A percentile compares a stretch with the other conserved stretches of the same genome.
These are phyloP conservation scores for Agroathelia rolfsii DNA, from an alignment of 1,284 basidiomycete species.

Conservation along the genomic window DNA sequence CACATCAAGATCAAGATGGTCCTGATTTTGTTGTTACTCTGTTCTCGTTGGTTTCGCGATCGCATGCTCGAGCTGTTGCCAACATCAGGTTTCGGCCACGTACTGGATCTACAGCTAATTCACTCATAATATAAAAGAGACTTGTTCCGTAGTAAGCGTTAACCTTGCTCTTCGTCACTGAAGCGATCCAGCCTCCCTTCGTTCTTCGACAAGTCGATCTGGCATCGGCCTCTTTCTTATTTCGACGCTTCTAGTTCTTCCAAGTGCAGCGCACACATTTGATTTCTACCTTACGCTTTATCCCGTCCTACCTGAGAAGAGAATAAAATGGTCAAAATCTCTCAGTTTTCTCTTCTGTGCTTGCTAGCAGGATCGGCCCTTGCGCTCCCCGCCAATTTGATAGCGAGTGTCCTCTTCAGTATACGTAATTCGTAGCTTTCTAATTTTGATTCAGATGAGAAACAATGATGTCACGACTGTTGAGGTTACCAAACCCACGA, in stretches of 20 bases:
- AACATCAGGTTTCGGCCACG: too few species aligned
- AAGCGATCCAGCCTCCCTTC: conserved; percentile 5
- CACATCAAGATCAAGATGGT: too few species aligned
- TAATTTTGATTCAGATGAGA: too few species aligned
- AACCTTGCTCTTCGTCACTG: too few species aligned
- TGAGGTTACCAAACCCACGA: too few species aligned
- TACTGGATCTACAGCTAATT: not conserved
- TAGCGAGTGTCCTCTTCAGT: too few species aligned
- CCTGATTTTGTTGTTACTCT: not conserved
- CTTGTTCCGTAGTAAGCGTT: not conserved
- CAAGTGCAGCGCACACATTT: conserved; percentile 12
- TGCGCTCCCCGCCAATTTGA: too few species aligned
- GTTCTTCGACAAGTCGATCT: conserved; percentile 8
- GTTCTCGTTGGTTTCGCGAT: not conserved
- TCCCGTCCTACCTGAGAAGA: too few species aligned
- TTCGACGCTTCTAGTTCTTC: conserved; percentile 9
- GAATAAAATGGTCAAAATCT: conserved; percentile 16
- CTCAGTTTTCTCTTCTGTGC: conserved; percentile 15
- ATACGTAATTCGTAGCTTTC: too few species aligned
- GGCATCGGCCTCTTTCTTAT: conserved; percentile 11
- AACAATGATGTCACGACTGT: too few species aligned
- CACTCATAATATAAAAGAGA: not conserved
- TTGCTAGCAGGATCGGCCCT: conserved; percentile 15
- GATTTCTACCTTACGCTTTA: conserved; percentile 14
- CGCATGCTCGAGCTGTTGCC: not conserved